Base-by-base conservation (phyloP, 169 alveolate genomes). In the Theileria orientalis region DNA sequence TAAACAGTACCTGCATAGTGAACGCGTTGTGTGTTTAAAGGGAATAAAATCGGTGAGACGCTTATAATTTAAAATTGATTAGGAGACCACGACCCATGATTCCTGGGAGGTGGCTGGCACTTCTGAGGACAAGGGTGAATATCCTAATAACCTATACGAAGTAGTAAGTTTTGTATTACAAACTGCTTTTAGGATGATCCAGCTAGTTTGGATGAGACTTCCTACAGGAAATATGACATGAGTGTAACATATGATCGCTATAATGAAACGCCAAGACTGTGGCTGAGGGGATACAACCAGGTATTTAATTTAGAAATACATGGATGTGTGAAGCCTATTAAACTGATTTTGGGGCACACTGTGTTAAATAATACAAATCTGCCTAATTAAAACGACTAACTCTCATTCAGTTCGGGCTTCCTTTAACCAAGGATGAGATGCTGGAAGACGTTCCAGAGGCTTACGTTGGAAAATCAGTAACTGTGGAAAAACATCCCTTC, bases 201-300 rank as follows among this genome's bases (percentile, higher is more conserved):
- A 52, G 44, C 23, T 16, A 7, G 41, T 25, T 60, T 23, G 27
- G 42, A 16, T 1, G 66, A 56, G 21, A 62, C 44, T n/a, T 13
- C 52, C 3, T 60, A 72, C 11, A 42, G 84, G 23, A 60, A 33
- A 14, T 80, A 80, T 23, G 70, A 52, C 16, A 25, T 80, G 37
- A 80, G 85, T 69, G 69, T 80, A 3, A 80, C 88, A 21, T 80
- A 80, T 40, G 88, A 80, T 42, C 62, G 71, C 16, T 80, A 66
- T 47, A 70, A 80, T 35, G 85, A 80, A 54, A 80, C 88, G 21
- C 74, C 85, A 9, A 74, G 85, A 56, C 35, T 80, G 40, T 80
- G 88, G 88, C 85, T 80, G 9, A 30, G 64, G 11, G 87, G 87
- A 9, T 78, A 60, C 60, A 61, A 78, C 57, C 60, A 32, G 54